Evolutionary conservation across 2,329 filamentous ascomycete genomes (phyloP), one percentile per base, ranked within the genome.

Genomic region (Polytolypa hystricis): DNA sequence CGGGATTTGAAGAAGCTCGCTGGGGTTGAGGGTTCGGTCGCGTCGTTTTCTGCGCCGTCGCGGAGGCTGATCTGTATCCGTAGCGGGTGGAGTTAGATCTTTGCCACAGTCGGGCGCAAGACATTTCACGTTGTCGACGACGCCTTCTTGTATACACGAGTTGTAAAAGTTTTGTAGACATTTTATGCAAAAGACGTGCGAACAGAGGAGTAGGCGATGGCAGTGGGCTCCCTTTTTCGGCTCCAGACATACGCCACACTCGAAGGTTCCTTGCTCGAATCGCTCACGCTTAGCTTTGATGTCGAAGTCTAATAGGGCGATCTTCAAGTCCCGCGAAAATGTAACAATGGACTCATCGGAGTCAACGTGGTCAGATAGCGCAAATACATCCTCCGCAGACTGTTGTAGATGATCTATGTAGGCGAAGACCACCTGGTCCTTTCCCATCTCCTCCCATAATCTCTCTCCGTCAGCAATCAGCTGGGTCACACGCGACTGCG

Each of bases 91-190:
- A 4, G 17, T 10, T 12, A 73, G 66, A 29, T 78, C 68, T 49
- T 80, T 81, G 26, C 81, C 81, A 51, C 91, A 98, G 39, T 74
- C 74, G 0, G 85, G 84, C 9, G 79, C 72, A 19, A 93, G 67
- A 52, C 91, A 98, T 44, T 79, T 80, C 19, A 98, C 79, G 5
- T 74, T 74, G 33, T 77, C 69, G 12, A 98, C 67, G 49, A 93
- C 80, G 1, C 91, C 91, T 52, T 93, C 84, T 0, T 69, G 76
- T 49, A 98, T 95, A 46, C 84, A 86, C 44, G 77, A 79, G 47
- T 81, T 84, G 68, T 93, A 96, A 48, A 89, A 95, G 49, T 89
- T 84, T 44, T 84, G 80, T 2, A 98, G 67, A 52, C 91, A 98
- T n/a, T 75, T 60, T 12, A 80, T 65, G 57, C 91, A 98, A 54